Base-by-base conservation (phyloP, 2,329 filamentous ascomycete species). In the Eurotiales sp. region DNA sequence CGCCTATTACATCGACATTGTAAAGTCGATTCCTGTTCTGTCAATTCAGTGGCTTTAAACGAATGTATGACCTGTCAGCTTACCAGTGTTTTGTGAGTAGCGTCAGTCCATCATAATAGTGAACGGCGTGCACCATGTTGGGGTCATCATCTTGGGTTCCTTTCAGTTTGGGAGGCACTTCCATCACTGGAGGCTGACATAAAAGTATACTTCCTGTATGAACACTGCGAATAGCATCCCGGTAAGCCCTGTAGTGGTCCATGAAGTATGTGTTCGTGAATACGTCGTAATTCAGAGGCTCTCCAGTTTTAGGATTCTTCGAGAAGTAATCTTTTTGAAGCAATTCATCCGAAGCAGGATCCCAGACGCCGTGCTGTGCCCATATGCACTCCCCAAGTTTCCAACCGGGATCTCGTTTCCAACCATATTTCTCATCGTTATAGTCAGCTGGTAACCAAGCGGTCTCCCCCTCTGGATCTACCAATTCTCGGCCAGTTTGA, bases 311-410 rank as follows among this genome's bases (percentile, higher is more conserved):
- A 0, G 91, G 91, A 55, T 88, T 83, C 60, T 85, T 88, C 8
- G 83, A 79, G 63, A 99, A 99, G 69, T 97, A 96, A 66, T 95
- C 84, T 61, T 91, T 95, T 59, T 81, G 83, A 52, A 96, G 69
- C 4, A 99, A 73, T 0, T 80, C 82, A 65, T 96, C 90, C 2
- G 81, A 87, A 3, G 77, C 73, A 5, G 87, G 85, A 64, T 99
- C 90, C 93, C 93, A 99, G 5, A 99, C 83, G 1, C 91, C 92
- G 67, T 99, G 91, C 64, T 96, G 92, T 3, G 93, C 92, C 93
- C 93, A 99, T 36, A 99, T 69, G 63, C 93, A 97, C 69, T 95
- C 84, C n/a, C 93, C 93, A 15, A 99, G 74, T 67, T 86, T 91
- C 93, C 93, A 99, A 7, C 78, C 85, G 0, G 87, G 80, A 63